Base-by-base conservation (phyloP, 768 basidiomycete genomes). In the Amanita inopinata region DNA sequence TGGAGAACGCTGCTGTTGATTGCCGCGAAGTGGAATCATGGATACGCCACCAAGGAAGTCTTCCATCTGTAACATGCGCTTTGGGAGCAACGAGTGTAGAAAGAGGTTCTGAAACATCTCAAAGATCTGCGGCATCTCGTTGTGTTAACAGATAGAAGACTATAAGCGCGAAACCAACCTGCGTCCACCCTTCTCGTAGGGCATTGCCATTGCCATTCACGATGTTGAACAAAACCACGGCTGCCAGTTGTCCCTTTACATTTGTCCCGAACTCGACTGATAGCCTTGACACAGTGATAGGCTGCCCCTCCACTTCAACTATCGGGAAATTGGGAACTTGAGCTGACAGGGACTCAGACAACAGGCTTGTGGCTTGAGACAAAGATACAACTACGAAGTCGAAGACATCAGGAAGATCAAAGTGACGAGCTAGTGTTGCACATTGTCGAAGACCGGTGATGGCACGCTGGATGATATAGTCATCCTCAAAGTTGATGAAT, bases 91-190 rank as follows among this genome's bases (percentile, higher is more conserved):
- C 12, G 93, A 93, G 57, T 98, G 87, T 34, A 97, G 62, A 64
- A 98, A 99, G 17, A 99, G 67, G 24, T 92, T 96, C 55, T 93
- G 85, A 63, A 94, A 93, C 82, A 98, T 97, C 60, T 98, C 94
- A 53, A 99, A 97, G 42, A 99, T 90, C 86, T 96, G 44, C 34
- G 5, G 18, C 14, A 23, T 36, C 38, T 53, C 17, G 9, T 27
- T 30, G 37, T 30, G 38, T 19, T 15, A 5, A 38, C 18, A 27
- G 30, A 35, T 12, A 14, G 17, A 15, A 25, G 31, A 18, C 15
- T 24, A 46, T 9, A 19, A 22, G 10, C n/a, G 3, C 14, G 15
- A 23, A 38, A 47, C 67, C 50, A 49, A 89, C 87, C 68, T 89
- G 85, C 3, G 78, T 80, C 96, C 96, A 99, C 18, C 94, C 93